These are phyloP conservation scores for Pulveroboletus sp. DNA, from an alignment of 768 basidiomycete species.

Conservation along the genomic window DNA sequence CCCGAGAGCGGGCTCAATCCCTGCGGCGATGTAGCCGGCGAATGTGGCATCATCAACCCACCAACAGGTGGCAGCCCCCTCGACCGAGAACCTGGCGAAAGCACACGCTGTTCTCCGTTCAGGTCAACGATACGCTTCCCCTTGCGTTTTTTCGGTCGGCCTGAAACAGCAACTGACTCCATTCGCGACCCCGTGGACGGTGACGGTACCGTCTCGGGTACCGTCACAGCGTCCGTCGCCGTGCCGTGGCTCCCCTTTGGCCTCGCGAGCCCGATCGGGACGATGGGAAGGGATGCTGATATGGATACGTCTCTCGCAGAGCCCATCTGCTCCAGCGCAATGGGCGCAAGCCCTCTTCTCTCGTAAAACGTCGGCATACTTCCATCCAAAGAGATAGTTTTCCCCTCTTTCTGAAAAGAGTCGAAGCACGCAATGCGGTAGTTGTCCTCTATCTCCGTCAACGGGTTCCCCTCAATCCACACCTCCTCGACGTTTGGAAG, in stretches of 20 bases:
- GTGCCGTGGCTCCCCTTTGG: constrained; percentile 10
- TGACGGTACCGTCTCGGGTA: constrained; percentile 22
- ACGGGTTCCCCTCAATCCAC: constrained; percentile 82
- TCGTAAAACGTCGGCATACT: constrained; percentile 66
- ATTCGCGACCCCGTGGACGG: constrained; percentile 37
- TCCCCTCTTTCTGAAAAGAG: constrained; percentile 82
- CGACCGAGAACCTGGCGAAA: constrained; percentile 16
- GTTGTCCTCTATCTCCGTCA: constrained; percentile 61
- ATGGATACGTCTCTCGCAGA: constrained; percentile 45
- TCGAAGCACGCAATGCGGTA: constrained; percentile 80
- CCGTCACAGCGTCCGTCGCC: constrained; percentile 17
- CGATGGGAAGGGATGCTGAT: constrained; percentile 55
- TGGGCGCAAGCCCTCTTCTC: constrained; percentile 49
- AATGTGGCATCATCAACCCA: neutral
- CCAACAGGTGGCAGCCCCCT: constrained; percentile 1
- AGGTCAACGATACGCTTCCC: constrained; percentile 76
- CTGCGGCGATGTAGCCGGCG: constrained; percentile 17
- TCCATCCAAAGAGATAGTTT: constrained; percentile 72
- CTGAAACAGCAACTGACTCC: no score
- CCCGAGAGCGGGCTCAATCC: constrained; percentile 13
- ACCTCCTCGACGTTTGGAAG: constrained; percentile 78
- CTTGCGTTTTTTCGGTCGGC: constrained; percentile 53
- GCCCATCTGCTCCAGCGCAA: constrained; percentile 48
- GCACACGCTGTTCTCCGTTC: constrained; percentile 42
- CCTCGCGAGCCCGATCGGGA: constrained; percentile 46